These are phyloP conservation scores for Backusella westeae DNA, from an alignment of 192 early-diverging fungal species.

Conservation along the genomic window DNA sequence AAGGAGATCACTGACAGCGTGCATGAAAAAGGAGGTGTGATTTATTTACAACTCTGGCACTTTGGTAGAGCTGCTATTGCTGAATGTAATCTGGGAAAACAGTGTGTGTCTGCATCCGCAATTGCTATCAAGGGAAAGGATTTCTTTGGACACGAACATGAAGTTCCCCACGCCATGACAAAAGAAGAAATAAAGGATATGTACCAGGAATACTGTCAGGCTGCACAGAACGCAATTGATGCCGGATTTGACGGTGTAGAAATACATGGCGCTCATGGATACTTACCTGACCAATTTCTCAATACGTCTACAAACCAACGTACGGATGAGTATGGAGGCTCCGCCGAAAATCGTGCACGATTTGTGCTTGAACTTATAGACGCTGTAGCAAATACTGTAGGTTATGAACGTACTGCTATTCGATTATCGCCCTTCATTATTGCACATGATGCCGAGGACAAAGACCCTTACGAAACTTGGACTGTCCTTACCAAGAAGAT, in stretches of 20 bases:
- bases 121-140: constrained; percentile 10
- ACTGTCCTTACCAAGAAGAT: constrained; percentile 7
- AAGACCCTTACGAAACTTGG: constrained; percentile 23
- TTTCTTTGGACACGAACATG: neutral
- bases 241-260: constrained; percentile 90
- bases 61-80: constrained; percentile 14
- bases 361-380: constrained; percentile 18
- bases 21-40: constrained; percentile 50
- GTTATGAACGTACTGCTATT: constrained; percentile 22
- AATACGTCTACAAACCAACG: constrained; percentile 74
- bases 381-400: constrained; percentile 17
- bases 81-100: neutral
- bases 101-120: constrained; percentile 23
- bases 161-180: constrained; percentile 19
- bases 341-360: constrained; percentile 19
- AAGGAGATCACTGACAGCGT: constrained; percentile 52
- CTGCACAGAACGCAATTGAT: constrained; percentile 65
- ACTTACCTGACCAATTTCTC: constrained; percentile 79
- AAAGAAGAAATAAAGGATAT: constrained; percentile 8
- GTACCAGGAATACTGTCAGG: constrained; percentile 18
- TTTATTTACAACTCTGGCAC: constrained; percentile 57
- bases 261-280: constrained; percentile 89
- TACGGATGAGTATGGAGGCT: constrained; percentile 44
- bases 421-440: constrained; percentile 24
- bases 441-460: constrained; percentile 24